Base-by-base conservation (phyloP, 2,329 filamentous ascomycete genomes). In the Fusarium fracticaudum region DNA sequence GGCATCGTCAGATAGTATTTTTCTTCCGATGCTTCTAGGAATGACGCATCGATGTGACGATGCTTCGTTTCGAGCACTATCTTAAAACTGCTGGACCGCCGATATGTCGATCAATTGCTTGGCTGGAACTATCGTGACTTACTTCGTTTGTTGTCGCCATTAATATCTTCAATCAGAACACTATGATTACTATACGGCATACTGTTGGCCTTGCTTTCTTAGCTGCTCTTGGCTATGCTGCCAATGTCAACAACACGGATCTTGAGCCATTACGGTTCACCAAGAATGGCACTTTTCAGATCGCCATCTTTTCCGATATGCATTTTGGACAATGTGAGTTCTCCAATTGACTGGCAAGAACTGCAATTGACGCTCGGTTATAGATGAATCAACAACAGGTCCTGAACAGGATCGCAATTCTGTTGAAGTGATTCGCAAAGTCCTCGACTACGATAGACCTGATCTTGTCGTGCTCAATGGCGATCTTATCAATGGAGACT, bases 401-500 rank as follows among this genome's bases (percentile, higher is more conserved):
- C 84, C 85, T 8, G 82, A 84, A 38, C 87, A 89, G 69, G 92
- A 94, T 79, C 77, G 85, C 67, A 88, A 88, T 59, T 89, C 89
- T 0, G 81, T 88, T 8, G 74, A 81, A 9, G 89, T 93, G 1
- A 89, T 94, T 75, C 85, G 86, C 57, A 81, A 83, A 2, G 83
- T 94, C 11, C 85, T 94, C 4, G 84, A 89, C 41, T 80, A 79
- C 1, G 91, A 93, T 66, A 75, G 79, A 0, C 87, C 89, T 0
- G 84, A 90, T 44, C 84, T 94, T 0, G 91, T 92, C 1, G 88
- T 94, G 1, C 80, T 94, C 35, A 94, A 93, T 62, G 92, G 92
- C 20, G 92, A 94, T 75, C 84, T 94, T 8, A 91, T 93, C 62
- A 92, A 91, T 0, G 91, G 92, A 44, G 91, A 94, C 67, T 90